Base-by-base conservation (phyloP, 1,139 yeast species). In the Pneumocystis murina region DNA sequence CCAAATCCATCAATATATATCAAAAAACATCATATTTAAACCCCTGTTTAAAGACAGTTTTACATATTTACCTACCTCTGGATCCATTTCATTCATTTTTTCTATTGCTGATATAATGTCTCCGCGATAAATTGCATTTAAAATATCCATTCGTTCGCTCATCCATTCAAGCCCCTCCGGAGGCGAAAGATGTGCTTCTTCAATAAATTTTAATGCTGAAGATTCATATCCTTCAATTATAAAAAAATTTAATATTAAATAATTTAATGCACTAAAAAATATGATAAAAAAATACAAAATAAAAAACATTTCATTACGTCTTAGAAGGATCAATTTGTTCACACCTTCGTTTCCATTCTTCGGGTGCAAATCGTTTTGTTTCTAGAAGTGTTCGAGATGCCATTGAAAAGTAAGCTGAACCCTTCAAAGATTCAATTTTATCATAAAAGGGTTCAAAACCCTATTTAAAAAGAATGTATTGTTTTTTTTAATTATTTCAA, bases 201-300 rank as follows among this genome's bases (percentile, higher is more conserved):
- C 69, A 2, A 76, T 72, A 67, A 76, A 76, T 62, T 70, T 69
- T 59, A 66, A 67, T 2, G 78, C 79, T 0, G 77, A 74, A 2
- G 72, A 68, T 58, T 74, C 73, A 62, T 76, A 74, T 17, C 79
- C 79, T 63, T 76, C 76, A 20, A 74, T 71, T 8, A 76, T 69
- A 57, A 76, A 70, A 63, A 75, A 76, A 68, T 76, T 75, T 72
- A 76, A 71, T 33, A 76, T 72, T 60, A 76, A 65, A 20, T 72
- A 67, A 67, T 76, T 74, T 59, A 76, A 68, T 55, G 70, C 75
- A 17, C 72, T 70, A 48, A 5, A 36, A 8, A 33, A 30, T 57
- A 1, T 8, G 14, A n/a, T 7, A 6, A 17, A 5, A 14, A 8
- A 24, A 24, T 2, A 57, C 16, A 8, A n/a, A n/a, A 10, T 10